Evolutionary conservation across 2,329 filamentous ascomycete species (phyloP), one percentile per base, ranked within the genome.

Genomic region (Pseudocercospora cruenta): DNA sequence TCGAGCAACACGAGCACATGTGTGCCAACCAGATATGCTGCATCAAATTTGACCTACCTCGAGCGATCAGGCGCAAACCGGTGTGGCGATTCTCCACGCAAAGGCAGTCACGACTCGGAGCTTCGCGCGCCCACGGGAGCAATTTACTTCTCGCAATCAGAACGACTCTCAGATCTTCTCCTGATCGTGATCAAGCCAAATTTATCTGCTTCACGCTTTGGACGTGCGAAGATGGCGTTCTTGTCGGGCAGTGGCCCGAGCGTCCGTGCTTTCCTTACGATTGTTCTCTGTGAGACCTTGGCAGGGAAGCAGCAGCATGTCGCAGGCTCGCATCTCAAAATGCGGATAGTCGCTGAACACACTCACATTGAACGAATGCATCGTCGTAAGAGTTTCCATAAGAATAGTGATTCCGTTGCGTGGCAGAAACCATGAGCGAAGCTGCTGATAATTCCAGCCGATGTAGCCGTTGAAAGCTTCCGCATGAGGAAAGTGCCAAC

Each of bases 211-310:
- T 16, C 14, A 8, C 3, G 31, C 16, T 16, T 31, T 21, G 28
- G 26, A 2, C 8, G 9, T 16, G 53, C 31, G 14, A 33, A 36
- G 14, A 31, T 57, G 53, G 53, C 53, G 53, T 57, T 58, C 26
- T 39, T 51, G 58, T 31, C 22, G 19, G 51, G 47, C 26, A 16
- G 57, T 62, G 54, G 51, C 39, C 22, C 16, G 31, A 55, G 60
- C 54, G 58, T 58, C 54, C 54, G 54, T 39, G 54, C 54, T 36
- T 36, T 58, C 54, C 65, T 67, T 67, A 31, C 36, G 63, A 67
- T 67, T 67, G 65, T 67, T 67, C 65, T 63, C 54, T 39, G 36
- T 45, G 60, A 61, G 63, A 58, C 63, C 65, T 33, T 53, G 49
- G 33, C 58, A 49, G 58, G 58, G 43, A 60, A 60, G 58, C 39